A percentile compares a stretch with the other conserved stretches of the same genome.
Conservation (phyloP, 768 basidiomycete species). For the Calocybe cyanea region DNA sequence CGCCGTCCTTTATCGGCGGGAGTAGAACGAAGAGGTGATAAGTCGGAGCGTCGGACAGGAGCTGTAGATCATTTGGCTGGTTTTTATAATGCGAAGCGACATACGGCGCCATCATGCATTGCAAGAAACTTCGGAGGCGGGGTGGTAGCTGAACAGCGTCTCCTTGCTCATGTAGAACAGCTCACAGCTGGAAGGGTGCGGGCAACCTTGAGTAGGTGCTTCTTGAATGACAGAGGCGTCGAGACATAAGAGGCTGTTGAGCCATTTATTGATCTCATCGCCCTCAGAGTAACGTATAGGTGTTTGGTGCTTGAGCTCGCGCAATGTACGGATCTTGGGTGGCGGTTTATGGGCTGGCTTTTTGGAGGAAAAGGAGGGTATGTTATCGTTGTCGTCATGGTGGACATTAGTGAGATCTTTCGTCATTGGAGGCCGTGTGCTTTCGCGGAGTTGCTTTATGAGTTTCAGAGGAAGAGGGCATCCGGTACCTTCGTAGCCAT, state of each 20-base stretch:
- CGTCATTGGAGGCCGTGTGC: conserved; percentile 72
- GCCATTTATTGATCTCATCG: conserved; percentile 93
- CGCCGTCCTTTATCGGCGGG: conserved; percentile 88
- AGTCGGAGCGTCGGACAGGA: conserved; percentile 94
- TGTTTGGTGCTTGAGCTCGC: conserved; percentile 92
- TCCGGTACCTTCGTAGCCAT: conserved; percentile 99
- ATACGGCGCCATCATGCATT: conserved; percentile 97
- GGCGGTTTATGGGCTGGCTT: conserved; percentile 52
- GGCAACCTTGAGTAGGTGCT: conserved; percentile 64
- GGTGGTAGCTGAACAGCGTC: conserved; percentile 95
- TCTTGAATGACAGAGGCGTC: conserved; percentile 68
- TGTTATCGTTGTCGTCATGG: conserved; percentile 34
- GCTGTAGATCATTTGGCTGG: conserved; percentile 97
- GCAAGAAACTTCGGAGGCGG: conserved; percentile 97
- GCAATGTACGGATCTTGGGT: conserved; percentile 69
- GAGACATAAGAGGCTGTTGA: conserved; percentile 86
- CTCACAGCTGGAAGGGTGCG: conserved; percentile 91
- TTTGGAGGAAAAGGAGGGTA: conserved; percentile 38
- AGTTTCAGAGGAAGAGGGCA: conserved; percentile 96
- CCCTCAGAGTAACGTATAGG: conserved; percentile 89
- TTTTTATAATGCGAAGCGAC: conserved; percentile 99
- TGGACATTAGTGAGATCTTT: conserved; percentile 48
- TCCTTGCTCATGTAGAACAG: conserved; percentile 95
- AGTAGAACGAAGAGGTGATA: conserved; percentile 95
- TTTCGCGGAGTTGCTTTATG: conserved; percentile 93